Evolutionary conservation across 805 yeast species (phyloP).

Genomic region (Wickerhamiella qilinensis): DNA sequence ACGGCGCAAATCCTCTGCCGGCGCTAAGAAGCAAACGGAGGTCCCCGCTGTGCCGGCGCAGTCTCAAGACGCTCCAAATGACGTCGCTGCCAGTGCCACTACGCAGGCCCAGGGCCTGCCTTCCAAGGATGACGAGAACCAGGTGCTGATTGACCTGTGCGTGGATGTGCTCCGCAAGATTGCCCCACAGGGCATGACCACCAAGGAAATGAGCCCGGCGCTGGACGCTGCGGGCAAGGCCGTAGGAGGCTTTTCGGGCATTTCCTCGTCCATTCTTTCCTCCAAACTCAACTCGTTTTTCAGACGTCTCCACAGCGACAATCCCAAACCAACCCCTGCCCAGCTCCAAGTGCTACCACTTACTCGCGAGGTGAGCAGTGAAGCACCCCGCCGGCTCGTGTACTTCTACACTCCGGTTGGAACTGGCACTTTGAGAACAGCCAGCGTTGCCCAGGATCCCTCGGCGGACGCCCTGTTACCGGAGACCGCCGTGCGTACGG

Average conservation of each 20-base stretch:
- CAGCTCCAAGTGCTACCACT: constrained; percentile 16
- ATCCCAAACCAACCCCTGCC: constrained; percentile 8
- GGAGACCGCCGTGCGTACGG: no score
- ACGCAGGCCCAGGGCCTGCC: no score
- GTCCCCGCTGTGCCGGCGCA: no score
- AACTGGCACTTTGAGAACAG: no score
- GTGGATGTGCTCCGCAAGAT: constrained; percentile 11
- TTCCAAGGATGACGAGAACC: constrained; percentile 4
- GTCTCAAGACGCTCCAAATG: no score
- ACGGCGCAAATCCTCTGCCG: background rate
- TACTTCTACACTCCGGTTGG: constrained; percentile 16
- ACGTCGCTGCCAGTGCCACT: no score
- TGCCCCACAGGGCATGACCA: constrained; percentile 17
- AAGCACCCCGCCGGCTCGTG: constrained; percentile 18
- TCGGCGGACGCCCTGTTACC: no score
- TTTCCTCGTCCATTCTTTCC: constrained; percentile 20
- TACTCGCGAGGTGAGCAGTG: constrained; percentile 15
- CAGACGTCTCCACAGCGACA: constrained; percentile 17
- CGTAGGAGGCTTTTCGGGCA: constrained; percentile 9
- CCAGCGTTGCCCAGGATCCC: no score
- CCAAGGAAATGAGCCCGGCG: constrained; percentile 16
- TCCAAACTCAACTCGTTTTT: constrained; percentile 21
- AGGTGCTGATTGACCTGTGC: constrained; percentile 15
- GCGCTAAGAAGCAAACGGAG: background rate
- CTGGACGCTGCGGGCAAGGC: constrained; percentile 9